Conservation (phyloP, 805 yeast genomes). For the Candida alai region DNA sequence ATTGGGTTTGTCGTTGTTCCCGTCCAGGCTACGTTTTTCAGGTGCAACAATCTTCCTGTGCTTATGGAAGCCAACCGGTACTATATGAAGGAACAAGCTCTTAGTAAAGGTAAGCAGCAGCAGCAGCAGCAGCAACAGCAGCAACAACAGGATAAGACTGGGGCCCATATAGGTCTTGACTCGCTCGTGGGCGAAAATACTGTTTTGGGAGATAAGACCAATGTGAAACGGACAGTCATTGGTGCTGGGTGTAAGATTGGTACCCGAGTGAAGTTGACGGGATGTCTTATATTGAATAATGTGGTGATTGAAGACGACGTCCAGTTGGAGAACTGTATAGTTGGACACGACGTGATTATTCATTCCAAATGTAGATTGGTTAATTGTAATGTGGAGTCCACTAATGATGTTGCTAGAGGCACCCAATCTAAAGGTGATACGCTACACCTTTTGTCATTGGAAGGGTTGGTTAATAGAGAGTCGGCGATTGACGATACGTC, state of each 20-base stretch:
- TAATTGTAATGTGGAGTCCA: slow-evolving; percentile 83
- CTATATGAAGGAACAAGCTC: slow-evolving; percentile 64
- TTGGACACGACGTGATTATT: slow-evolving; percentile 68
- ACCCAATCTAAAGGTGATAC: slow-evolving; percentile 57
- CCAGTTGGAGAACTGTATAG: slow-evolving; percentile 77
- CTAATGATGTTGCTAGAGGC: slow-evolving; percentile 61
- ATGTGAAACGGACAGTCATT: slow-evolving; percentile 79
- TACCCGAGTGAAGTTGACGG: slow-evolving; percentile 80
- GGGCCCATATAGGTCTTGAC: slow-evolving; percentile 84
- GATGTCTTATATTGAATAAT: slow-evolving; percentile 72
- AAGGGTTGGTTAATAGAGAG: slow-evolving; percentile 36
- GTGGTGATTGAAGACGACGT: slow-evolving; percentile 77
- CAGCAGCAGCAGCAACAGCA: slow-evolving; percentile 23
- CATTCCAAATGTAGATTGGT: slow-evolving; percentile 62
- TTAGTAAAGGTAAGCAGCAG: slow-evolving; percentile 23
- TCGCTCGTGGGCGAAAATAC: slow-evolving; percentile 70
- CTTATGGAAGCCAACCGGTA: slow-evolving; percentile 88
- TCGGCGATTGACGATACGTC: slow-evolving; percentile 28
- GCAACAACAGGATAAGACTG: slow-evolving; percentile 44
- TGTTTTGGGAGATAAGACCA: slow-evolving; percentile 74
- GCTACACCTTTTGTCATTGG: slow-evolving; percentile 40
- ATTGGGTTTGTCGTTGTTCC: slow-evolving; percentile 74
- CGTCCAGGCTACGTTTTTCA: slow-evolving; percentile 60
- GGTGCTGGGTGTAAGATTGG: slow-evolving; percentile 78
- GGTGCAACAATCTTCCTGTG: slow-evolving; percentile 75